Evolutionary conservation across 2,329 filamentous ascomycete genomes (phyloP), one percentile per base, ranked within the genome.

Genomic region (Ceratocystis destructans): DNA sequence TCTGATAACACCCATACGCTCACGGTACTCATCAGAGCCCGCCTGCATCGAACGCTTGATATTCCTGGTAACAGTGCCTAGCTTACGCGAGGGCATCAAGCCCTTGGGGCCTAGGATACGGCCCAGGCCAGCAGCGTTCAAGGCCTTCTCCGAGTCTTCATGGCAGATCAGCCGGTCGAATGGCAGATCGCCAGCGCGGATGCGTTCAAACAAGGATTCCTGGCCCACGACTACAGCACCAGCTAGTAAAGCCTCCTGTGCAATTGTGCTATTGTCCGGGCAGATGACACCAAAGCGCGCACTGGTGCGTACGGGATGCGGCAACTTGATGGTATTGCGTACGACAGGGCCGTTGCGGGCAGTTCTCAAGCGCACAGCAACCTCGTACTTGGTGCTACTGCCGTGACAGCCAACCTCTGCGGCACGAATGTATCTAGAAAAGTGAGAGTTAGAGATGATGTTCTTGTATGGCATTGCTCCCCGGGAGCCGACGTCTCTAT

Each of bases 111-210:
- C 94, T 22, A 99, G 80, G 55, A 96, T 82, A 70, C 87, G 83
- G 69, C 88, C 93, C 69, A 99, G 75, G 0, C 83, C 84, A 45
- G 91, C 87, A 79, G 94, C 92, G 74, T 87, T 88, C 72, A 99
- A 79, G 66, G 88, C 90, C 64, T 83, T 81, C 71, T 94, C 80
- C 71, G 87, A 91, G 71, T 89, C 85, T 63, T 82, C 80, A 75
- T 96, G 92, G 77, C 90, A 96, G 71, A 99, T 85, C 69, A 91
- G 88, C 66, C 89, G 82, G 74, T 97, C 94, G 74, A 97, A 99
- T 31, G 90, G 83, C 70, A 97, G 87, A 48, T 85, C 83, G 53
- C 89, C 91, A 62, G 83, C 76, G 69, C 79, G 82, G 69, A 99
- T 86, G 64, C 84, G 80, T 64, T 90, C 85, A 74, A 99, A 96